These are phyloP conservation scores for Cladosporium sphaerospermum DNA, from an alignment of 2,329 filamentous ascomycete species.

Conservation along the genomic window DNA sequence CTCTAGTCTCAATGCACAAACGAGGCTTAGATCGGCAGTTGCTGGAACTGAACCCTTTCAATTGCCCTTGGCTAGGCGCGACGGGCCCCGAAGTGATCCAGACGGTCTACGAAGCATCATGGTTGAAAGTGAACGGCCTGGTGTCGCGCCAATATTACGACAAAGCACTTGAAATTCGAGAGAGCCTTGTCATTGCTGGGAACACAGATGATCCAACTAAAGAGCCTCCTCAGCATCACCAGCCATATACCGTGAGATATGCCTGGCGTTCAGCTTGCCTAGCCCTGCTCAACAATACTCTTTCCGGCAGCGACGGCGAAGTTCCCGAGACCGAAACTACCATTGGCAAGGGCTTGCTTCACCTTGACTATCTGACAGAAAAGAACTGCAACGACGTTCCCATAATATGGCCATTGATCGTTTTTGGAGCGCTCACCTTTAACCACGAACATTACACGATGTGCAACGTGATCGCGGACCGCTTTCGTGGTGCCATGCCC, in stretches of 20 bases:
- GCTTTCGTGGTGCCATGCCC: neutral
- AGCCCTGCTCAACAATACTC: neutral
- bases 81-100: neutral
- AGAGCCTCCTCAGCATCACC: neutral
- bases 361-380: neutral
- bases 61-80: conserved; percentile 1
- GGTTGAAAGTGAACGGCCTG: neutral
- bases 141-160: neutral
- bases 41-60: neutral
- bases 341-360: neutral
- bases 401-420: neutral
- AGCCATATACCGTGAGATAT: neutral
- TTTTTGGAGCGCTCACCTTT: neutral
- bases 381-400: neutral
- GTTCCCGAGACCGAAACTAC: neutral
- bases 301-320: neutral
- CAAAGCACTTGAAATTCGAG: neutral
- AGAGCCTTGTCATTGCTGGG: neutral
- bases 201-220: neutral
- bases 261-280: neutral
- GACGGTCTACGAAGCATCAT: neutral
- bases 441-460: neutral
- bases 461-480: neutral
- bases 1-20: neutral
- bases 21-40: neutral